Evolutionary conservation across 345 rosid species (phyloP), one percentile per base, ranked within the genome.

Genomic region (Gossypium longicalyx): DNA sequence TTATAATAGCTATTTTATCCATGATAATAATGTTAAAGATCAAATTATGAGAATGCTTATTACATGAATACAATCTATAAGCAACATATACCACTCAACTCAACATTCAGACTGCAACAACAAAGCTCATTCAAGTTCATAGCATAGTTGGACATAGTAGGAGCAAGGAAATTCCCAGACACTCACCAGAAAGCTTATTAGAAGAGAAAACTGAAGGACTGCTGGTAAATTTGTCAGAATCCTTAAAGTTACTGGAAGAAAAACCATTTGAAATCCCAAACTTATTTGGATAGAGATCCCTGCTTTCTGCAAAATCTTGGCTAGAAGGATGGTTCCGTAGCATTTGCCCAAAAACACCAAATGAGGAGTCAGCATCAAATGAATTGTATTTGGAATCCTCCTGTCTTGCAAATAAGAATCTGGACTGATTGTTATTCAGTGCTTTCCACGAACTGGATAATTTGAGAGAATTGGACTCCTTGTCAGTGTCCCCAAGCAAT

Each of bases 361-460:
- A 82, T 13, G 89, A 70, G 4, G 78, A 74, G 60, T 84, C 81
- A 59, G 23, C 70, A 59, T 86, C 88, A 78, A 67, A 77, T 43
- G 71, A 68, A 72, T 86, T 91, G 72, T 79, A 77, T 65, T 72
- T 82, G 1, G 86, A 76, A 47, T 86, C 93, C 47, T 91, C 97
- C 72, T 89, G 88, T 77, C 97, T 82, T 1, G 98, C 97, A 79
- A 91, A 91, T 19, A 95, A 92, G 83, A 94, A 92, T 79, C 97
- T 89, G 63, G 97, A 92, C 79, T 94, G 95, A 70, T 59, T 79
- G 70, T 83, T 91, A 71, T 80, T 84, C 76, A 85, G 98, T 19
- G 70, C 77, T 80, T 89, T 89, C 85, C 86, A 74, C 12, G 82
- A 77, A 81, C 78, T 77, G 2, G 90, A 79, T 72, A 80, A 66